Conservation (phyloP, 2,329 filamentous ascomycete genomes). For the Amesomyces nigricolor region DNA sequence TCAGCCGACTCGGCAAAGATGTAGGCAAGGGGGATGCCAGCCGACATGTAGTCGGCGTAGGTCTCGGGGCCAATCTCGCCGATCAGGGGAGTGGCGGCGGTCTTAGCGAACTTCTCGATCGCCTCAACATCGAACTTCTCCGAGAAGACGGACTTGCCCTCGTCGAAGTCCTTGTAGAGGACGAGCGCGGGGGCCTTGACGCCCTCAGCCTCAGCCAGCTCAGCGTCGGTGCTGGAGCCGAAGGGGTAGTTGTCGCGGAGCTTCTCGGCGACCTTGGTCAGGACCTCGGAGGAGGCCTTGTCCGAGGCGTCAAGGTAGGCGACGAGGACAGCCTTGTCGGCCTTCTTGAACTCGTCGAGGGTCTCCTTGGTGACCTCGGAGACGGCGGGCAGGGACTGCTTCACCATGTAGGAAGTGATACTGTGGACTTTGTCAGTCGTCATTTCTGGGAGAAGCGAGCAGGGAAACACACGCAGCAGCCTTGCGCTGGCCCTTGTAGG, state of each 20-base stretch:
- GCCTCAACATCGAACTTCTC: constrained; percentile 76
- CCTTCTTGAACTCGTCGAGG: constrained; percentile 92
- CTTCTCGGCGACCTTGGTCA: constrained; percentile 64
- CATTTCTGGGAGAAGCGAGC: not conserved
- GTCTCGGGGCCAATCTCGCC: constrained; percentile 97
- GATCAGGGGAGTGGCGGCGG: constrained; percentile 79
- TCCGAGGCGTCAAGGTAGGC: constrained; percentile 77
- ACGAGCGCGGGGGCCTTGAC: constrained; percentile 82
- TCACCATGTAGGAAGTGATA: constrained; percentile 87
- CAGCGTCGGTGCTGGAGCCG: constrained; percentile 76
- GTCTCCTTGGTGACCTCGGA: constrained; percentile 75
- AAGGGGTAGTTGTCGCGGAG: constrained; percentile 91
- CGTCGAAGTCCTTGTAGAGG: constrained; percentile 96
- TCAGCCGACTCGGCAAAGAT: constrained; percentile 92
- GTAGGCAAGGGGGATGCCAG: constrained; percentile 89
- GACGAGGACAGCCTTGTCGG: constrained; percentile 93
- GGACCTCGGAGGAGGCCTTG: constrained; percentile 84
- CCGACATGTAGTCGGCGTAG: constrained; percentile 89
- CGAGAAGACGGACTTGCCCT: constrained; percentile 81
- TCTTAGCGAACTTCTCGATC: constrained; percentile 79
- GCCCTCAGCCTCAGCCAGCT: constrained; percentile 81
- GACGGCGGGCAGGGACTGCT: constrained; percentile 91
- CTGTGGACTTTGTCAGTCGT: constrained; percentile 31
- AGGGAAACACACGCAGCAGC: constrained; percentile 57
- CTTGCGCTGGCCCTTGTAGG: constrained; percentile 88